These are phyloP conservation scores for Leccinum pachyderme DNA, from an alignment of 1,284 basidiomycete genomes.

Conservation along the genomic window DNA sequence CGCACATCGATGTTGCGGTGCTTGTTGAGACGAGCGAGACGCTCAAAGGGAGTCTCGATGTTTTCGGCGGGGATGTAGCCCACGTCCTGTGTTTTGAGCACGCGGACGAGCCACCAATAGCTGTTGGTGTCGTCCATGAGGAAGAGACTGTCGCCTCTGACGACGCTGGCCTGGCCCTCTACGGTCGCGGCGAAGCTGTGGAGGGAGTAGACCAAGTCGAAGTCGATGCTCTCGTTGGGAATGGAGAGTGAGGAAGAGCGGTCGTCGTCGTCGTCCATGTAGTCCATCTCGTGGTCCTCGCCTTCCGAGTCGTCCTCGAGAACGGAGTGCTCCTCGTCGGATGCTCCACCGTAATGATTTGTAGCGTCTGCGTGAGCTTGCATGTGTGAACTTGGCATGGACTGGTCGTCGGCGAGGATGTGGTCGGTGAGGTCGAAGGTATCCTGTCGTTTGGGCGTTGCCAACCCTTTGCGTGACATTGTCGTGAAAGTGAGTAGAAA, in stretches of 20 bases:
- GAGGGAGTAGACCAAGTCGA: slow-evolving; percentile 84
- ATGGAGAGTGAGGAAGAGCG: slow-evolving; percentile 81
- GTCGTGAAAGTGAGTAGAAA: background rate
- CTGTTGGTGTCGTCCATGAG: slow-evolving; percentile 96
- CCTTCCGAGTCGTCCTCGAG: slow-evolving; percentile 75
- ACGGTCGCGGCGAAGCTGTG: slow-evolving; percentile 95
- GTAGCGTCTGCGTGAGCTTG: slow-evolving; percentile 58
- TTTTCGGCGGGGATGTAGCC: slow-evolving; percentile 99
- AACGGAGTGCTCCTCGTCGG: slow-evolving; percentile 74
- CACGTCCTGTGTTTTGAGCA: slow-evolving; percentile 97
- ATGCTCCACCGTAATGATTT: slow-evolving; percentile 41
- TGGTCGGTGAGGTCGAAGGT: slow-evolving; percentile 70
- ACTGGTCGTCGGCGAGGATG: slow-evolving; percentile 58
- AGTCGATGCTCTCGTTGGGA: slow-evolving; percentile 88
- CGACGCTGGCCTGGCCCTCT: slow-evolving; percentile 94
- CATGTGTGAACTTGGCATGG: slow-evolving; percentile 43
- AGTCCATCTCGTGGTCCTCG: slow-evolving; percentile 62
- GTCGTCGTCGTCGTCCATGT: slow-evolving; percentile 69
- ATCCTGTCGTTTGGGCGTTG: slow-evolving; percentile 47
- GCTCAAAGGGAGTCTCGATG: slow-evolving; percentile 97
- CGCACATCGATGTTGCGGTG: slow-evolving; percentile 95
- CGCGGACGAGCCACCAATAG: slow-evolving; percentile 98
- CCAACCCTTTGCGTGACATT: no score
- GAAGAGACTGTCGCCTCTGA: slow-evolving; percentile 92
- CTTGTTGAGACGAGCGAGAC: slow-evolving; percentile 94